Base-by-base conservation (phyloP, 805 yeast genomes). In the Candida maesae region DNA sequence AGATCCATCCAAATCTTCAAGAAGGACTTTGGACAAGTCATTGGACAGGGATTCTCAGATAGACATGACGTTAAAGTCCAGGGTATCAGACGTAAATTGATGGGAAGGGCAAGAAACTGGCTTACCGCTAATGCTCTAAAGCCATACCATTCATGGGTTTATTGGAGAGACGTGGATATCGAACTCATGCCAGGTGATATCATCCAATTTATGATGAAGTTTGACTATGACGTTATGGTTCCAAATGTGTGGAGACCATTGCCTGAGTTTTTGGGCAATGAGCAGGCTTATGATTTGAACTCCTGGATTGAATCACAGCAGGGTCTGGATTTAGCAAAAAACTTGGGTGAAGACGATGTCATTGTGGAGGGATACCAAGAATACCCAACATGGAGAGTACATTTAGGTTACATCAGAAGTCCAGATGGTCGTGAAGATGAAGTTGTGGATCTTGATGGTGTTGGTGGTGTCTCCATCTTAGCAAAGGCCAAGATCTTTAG, bases 191-290 rank as follows among this genome's bases (percentile, higher is more conserved):
- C 91, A 0, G 88, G 87, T 6, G 71, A 81, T 31, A 81, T 85
- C 36, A 76, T 85, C 46, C 80, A 85, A 61, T 81, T 75, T 55
- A 67, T 85, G 64, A 84, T 85, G 91, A 71, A 74, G 47, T 70
- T 68, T 47, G 74, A 76, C 49, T 81, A 71, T 56, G 95, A 85
- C 56, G 84, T 85, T 13, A 70, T 85, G 60, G 74, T 83, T 29
- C 95, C 88, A 21, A 88, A 93, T 57, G 96, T 93, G 25, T 93
- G 99, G 99, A 74, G 99, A 53, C 99, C 98, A 2, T 71, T 93
- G 46, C 99, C 99, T 3, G 83, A 81, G 34, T 93, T 90, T 65
- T 74, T 93, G 47, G 95, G 93, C 15, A 77, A 78, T 49, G 95
- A 86, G 59, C 99, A 93, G 64, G 89, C 98, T 1, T 93, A 93